Evolutionary conservation across 1,284 basidiomycete genomes (phyloP), one percentile per base, ranked within the genome.

Genomic region (Coniophora puteana): DNA sequence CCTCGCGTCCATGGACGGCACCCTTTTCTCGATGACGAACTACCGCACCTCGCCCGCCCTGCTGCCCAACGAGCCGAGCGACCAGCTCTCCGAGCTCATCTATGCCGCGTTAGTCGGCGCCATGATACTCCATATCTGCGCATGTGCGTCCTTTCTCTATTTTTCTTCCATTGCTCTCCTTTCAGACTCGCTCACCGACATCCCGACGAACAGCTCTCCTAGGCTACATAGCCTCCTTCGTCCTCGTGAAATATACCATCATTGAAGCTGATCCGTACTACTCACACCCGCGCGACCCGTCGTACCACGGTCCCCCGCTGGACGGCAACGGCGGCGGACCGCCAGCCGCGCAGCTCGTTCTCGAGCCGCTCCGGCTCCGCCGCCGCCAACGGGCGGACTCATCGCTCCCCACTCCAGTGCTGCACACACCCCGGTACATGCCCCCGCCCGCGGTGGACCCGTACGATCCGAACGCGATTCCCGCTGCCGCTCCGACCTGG

Each of bases 71-170:
- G 52, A 57, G 3, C 52, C 51, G 8, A 31, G 45, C 26, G 28
- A 18, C 1, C 13, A 37, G 4, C 26, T 44, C 20, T 51, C 46
- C 26, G 49, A 62, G 20, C 17, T 61, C 8, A 39, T 63, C 13
- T 62, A 63, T 44, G 22, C 49, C 11, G 58, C 56, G 38, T 54
- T 59, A 30, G 30, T 56, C 6, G 58, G 58, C 6, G 54, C 54
- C n/a, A 37, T 62, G 32, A 38, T 63, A 22, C 56, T 59, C 28
- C 58, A 63, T 17, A 36, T 62, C 11, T 61, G 49, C 46, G 52
- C 56, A 31, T 6, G 58, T 61, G 35, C 13, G 58, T 47, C 13
- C 25, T 20, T 39, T 37, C 24, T 29, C 11, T 17, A 1, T 39
- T 16, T 13, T 8, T n/a, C 23, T 4, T 36, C 25, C 37, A 16